Evolutionary conservation across 108 stramenopile species (phyloP).

Genomic region (Aurantiochytrium sp.): DNA sequence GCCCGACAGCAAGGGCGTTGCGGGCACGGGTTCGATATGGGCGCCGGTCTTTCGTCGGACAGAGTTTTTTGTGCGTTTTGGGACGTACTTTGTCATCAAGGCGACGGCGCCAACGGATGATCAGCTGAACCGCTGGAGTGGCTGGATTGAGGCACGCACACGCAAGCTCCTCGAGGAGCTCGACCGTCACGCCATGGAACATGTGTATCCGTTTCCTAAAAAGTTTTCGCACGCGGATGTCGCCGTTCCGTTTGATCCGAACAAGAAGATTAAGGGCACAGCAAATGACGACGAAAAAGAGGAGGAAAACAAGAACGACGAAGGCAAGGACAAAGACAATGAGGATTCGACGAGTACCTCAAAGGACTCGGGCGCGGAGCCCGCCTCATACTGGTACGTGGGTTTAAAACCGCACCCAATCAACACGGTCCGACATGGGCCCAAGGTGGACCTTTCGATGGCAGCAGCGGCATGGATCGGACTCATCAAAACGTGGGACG

Average conservation of each 20-base stretch:
- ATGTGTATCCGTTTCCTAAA: slow-evolving; percentile 79
- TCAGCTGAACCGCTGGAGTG: slow-evolving; percentile 67
- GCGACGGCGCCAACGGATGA: slow-evolving; percentile 54
- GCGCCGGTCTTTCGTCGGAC: slow-evolving; percentile 72
- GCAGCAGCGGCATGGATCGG: slow-evolving; percentile 52
- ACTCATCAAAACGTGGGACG: slow-evolving; percentile 61
- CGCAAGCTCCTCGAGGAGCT: slow-evolving; percentile 73
- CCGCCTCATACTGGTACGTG: slow-evolving; percentile 22
- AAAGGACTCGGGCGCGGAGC: background rate
- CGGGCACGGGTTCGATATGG: slow-evolving; percentile 49
- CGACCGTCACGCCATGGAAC: slow-evolving; percentile 62
- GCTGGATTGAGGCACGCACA: slow-evolving; percentile 81
- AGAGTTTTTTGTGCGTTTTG: slow-evolving; percentile 90
- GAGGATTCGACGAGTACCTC: slow-evolving; percentile 12
- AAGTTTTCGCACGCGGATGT: slow-evolving; percentile 42
- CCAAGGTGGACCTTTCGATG: slow-evolving; percentile 49
- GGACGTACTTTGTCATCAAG: slow-evolving; percentile 81
- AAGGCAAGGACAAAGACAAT: background rate
- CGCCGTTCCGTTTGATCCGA: background rate
- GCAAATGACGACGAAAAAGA: background rate
- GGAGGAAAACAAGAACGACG: background rate
- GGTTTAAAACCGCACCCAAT: slow-evolving; percentile 64
- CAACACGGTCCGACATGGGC: slow-evolving; percentile 21
- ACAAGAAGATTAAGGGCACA: background rate
- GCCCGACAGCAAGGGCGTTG: background rate